Conservation (phyloP, 805 yeast species). For the Candida pseudofarinosa region DNA sequence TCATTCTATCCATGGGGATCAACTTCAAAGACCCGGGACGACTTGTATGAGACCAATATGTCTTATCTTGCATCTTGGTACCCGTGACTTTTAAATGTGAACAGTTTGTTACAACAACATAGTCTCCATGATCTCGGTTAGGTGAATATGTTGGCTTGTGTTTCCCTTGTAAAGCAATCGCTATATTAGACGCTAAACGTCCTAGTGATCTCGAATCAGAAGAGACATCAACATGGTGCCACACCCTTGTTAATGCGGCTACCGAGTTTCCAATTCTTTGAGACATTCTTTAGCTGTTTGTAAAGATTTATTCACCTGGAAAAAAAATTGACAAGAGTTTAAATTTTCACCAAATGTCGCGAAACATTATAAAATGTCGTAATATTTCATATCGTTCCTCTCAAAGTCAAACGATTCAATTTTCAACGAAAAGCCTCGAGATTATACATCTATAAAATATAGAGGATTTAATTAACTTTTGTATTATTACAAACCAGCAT, state of each 20-base stretch:
- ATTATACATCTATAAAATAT: neutral
- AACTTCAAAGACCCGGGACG: slow-evolving; percentile 88
- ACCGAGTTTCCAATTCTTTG: slow-evolving; percentile 48
- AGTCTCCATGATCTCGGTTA: slow-evolving; percentile 85
- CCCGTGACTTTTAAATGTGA: slow-evolving; percentile 80
- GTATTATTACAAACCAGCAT: too few relatives aligned
- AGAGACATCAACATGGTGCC: slow-evolving; percentile 96
- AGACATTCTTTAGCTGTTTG: slow-evolving; percentile 17
- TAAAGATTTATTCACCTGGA: neutral
- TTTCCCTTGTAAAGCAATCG: slow-evolving; percentile 88
- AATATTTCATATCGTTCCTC: neutral
- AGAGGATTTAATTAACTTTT: too few relatives aligned
- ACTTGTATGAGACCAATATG: slow-evolving; percentile 84
- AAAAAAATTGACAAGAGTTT: neutral
- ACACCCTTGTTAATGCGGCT: slow-evolving; percentile 73
- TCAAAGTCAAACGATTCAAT: neutral
- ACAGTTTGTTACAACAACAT: slow-evolving; percentile 94
- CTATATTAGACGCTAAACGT: slow-evolving; percentile 85
- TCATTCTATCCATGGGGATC: slow-evolving; percentile 73
- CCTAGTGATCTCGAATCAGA: slow-evolving; percentile 84
- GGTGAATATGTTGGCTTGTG: slow-evolving; percentile 87
- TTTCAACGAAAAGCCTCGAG: neutral
- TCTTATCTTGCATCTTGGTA: slow-evolving; percentile 71
- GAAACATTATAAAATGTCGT: neutral
- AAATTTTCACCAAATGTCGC: neutral